Evolutionary conservation across 768 basidiomycete genomes (phyloP).

Genomic region (Hygrophorus russula): DNA sequence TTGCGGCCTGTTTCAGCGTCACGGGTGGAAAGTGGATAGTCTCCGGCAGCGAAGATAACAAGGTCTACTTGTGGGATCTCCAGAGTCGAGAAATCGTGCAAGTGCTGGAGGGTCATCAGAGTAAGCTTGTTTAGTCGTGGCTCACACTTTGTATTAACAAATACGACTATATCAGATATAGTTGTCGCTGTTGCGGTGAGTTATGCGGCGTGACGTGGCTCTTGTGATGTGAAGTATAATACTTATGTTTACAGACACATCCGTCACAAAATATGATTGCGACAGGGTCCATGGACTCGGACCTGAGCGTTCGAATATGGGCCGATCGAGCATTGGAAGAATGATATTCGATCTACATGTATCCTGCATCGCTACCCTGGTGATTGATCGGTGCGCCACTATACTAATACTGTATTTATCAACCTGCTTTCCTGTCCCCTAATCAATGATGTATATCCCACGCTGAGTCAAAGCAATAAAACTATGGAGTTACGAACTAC

Average conservation of each 20-base stretch:
- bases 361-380: neutral
- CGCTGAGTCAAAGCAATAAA: neutral
- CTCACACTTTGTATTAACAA: neutral
- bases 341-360: neutral
- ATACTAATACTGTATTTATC: neutral
- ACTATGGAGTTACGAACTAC: neutral
- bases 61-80: constrained; percentile 85
- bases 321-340: constrained; percentile 30
- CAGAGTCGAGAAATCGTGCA: constrained; percentile 83
- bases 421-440: neutral
- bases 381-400: no score
- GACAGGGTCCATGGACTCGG: constrained; percentile 77
- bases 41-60: constrained; percentile 84
- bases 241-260: constrained; percentile 1
- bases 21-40: constrained; percentile 87
- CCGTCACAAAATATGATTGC: constrained; percentile 64
- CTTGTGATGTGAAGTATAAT: neutral
- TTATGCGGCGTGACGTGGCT: constrained; percentile 6
- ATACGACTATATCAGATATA: constrained; percentile 32
- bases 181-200: constrained; percentile 74
- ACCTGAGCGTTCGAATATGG: constrained; percentile 80
- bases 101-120: constrained; percentile 63
- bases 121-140: constrained; percentile 22
- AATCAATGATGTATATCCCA: neutral
- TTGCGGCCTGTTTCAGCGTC: constrained; percentile 74